Evolutionary conservation across 495 filamentous ascomycete genomes (phyloP).

Genomic region (Parachaetomium inaequale): DNA sequence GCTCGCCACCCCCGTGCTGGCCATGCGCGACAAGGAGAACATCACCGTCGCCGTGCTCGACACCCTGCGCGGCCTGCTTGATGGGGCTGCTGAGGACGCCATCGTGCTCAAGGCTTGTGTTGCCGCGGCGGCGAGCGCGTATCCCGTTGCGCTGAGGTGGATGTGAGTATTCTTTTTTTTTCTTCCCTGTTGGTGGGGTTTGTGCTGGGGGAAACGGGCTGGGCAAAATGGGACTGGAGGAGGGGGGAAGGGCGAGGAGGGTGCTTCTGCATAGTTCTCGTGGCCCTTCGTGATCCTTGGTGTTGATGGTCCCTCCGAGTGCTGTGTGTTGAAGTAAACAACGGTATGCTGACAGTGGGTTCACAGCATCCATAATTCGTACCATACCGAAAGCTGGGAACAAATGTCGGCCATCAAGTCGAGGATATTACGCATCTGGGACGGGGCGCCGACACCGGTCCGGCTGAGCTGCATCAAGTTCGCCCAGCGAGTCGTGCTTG

Average conservation of each 20-base stretch:
- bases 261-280: background rate
- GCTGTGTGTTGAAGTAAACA: background rate
- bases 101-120: slow-evolving; percentile 76
- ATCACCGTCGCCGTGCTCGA: slow-evolving; percentile 69
- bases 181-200: background rate
- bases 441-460: slow-evolving; percentile 69
- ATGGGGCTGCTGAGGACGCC: slow-evolving; percentile 67
- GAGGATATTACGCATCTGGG: slow-evolving; percentile 83
- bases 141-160: slow-evolving; percentile 85
- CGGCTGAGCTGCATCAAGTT: slow-evolving; percentile 97
- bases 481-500: slow-evolving; percentile 84
- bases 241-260: background rate
- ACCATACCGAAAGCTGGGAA: slow-evolving; percentile 78
- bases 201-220: background rate
- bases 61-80: slow-evolving; percentile 67
- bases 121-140: slow-evolving; percentile 83
- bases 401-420: slow-evolving; percentile 85
- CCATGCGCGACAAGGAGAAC: slow-evolving; percentile 68
- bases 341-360: slow-evolving; percentile 12
- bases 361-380: slow-evolving; percentile 74
- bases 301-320: background rate
- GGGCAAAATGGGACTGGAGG: background rate
- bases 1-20: slow-evolving; percentile 79
- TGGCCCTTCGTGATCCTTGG: background rate
- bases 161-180: slow-evolving; percentile 63